Conservation (phyloP, 1,284 basidiomycete genomes). For the Vanrija pseudolonga region DNA sequence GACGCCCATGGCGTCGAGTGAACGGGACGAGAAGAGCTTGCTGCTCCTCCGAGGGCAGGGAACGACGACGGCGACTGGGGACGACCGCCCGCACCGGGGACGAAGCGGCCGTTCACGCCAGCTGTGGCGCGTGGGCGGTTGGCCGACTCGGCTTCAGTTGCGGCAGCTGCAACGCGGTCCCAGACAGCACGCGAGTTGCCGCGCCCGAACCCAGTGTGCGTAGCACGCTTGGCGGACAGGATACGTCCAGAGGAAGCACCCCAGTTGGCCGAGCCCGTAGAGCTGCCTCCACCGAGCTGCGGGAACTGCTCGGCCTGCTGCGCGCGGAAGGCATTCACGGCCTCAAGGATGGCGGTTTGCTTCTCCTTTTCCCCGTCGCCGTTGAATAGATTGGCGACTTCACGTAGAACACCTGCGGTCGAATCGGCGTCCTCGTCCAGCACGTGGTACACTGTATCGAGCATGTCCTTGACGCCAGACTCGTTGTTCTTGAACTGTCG, state of each 20-base stretch:
- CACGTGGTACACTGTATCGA: slow-evolving; percentile 81
- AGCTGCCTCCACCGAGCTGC: slow-evolving; percentile 57
- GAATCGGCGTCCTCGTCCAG: slow-evolving; percentile 72
- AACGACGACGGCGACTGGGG: slow-evolving; percentile 22
- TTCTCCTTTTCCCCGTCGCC: slow-evolving; percentile 74
- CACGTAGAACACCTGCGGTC: slow-evolving; percentile 70
- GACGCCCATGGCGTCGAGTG: slow-evolving; percentile 46
- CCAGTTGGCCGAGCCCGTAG: slow-evolving; percentile 59
- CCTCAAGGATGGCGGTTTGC: slow-evolving; percentile 65
- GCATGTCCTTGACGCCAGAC: slow-evolving; percentile 73
- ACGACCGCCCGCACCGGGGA: slow-evolving; percentile 32
- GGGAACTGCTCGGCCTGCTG: slow-evolving; percentile 82
- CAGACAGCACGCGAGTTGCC: slow-evolving; percentile 66
- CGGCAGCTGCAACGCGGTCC: slow-evolving; percentile 84
- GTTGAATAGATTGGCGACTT: slow-evolving; percentile 68
- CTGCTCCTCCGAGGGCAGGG: slow-evolving; percentile 31
- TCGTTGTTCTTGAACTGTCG: slow-evolving; percentile 76
- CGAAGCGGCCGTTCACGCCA: slow-evolving; percentile 31
- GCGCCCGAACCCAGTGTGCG: slow-evolving; percentile 49
- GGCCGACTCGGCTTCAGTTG: slow-evolving; percentile 58
- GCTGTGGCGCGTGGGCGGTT: slow-evolving; percentile 50
- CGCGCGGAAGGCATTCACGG: slow-evolving; percentile 78
- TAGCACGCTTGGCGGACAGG: slow-evolving; percentile 74
- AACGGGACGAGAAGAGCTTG: slow-evolving; percentile 10
- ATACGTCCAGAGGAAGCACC: slow-evolving; percentile 75